phyloP scores from a whole-genome alignment of 1,284 basidiomycete species.

The Spongiforma sp. region DNA sequence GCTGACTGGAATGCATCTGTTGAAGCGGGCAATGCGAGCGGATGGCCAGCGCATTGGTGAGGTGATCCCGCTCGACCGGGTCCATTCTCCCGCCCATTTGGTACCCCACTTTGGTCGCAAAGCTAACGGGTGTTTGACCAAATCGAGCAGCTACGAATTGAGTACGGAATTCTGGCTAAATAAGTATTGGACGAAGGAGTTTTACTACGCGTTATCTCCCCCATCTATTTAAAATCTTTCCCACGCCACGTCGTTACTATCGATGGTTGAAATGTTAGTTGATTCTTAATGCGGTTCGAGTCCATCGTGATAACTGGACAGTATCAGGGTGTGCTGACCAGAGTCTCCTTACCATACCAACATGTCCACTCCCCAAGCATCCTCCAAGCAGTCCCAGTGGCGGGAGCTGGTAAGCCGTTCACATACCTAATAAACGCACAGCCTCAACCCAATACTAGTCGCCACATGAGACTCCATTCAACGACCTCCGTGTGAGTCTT shows the following conservation, averaged over 20 bases:
- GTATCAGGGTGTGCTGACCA: too few species aligned
- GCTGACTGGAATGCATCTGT: background rate
- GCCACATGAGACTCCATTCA: background rate
- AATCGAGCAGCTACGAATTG: background rate
- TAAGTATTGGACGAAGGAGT: constrained; percentile 2
- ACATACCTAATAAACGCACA: too few species aligned
- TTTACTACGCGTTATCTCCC: constrained; percentile 1
- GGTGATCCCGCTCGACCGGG: background rate
- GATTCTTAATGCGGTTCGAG: background rate
- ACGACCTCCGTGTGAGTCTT: background rate
- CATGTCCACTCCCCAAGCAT: too few species aligned
- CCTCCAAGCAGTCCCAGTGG: too few species aligned
- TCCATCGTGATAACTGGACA: too few species aligned
- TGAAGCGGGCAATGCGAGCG: background rate
- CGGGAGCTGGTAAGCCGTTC: too few species aligned
- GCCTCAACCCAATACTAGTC: too few species aligned
- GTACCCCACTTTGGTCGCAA: background rate
- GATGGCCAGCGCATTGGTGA: background rate
- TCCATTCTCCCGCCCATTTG: background rate
- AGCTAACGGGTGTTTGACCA: background rate
- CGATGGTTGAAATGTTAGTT: background rate
- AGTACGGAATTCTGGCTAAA: constrained; percentile 6
- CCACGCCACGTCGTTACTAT: background rate
- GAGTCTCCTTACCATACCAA: too few species aligned
- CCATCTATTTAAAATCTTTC: background rate